Conservation (phyloP, 495 filamentous ascomycete genomes). For the Hyaloscypha variabilis region DNA sequence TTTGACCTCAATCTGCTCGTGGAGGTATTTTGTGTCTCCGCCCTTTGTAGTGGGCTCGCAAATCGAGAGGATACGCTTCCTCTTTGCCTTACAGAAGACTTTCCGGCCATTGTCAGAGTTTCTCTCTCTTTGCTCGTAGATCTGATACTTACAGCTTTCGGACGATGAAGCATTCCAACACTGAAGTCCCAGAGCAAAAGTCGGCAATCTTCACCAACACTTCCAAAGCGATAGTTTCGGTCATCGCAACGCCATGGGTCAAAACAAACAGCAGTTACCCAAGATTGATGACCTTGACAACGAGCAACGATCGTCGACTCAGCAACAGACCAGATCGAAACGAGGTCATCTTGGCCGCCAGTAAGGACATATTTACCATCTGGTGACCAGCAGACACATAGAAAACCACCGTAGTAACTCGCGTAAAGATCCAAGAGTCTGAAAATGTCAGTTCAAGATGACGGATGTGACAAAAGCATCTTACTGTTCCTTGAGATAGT, state of each 20-base stretch:
- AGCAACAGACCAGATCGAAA: conserved; percentile 89
- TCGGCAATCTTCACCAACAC: conserved; percentile 90
- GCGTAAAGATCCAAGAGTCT: conserved; percentile 84
- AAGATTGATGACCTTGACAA: conserved; percentile 92
- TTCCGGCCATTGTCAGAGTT: conserved; percentile 12
- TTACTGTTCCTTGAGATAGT: conserved; percentile 89
- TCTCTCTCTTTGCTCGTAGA: conserved; percentile 4
- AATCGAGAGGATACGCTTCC: conserved; percentile 61
- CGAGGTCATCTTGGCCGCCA: conserved; percentile 92
- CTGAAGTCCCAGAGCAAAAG: conserved; percentile 96
- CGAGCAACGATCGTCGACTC: conserved; percentile 86
- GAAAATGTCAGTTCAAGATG: conserved; percentile 13
- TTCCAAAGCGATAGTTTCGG: conserved; percentile 91
- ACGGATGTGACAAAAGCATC: conserved; percentile 32
- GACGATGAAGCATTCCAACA: conserved; percentile 92
- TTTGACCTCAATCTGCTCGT: conserved; percentile 65
- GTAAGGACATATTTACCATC: conserved; percentile 96
- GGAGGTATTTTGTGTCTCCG: conserved; percentile 52
- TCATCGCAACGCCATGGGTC: conserved; percentile 97
- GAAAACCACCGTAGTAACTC: conserved; percentile 90
- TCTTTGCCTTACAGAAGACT: conserved; percentile 58
- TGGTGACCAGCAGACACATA: conserved; percentile 95
- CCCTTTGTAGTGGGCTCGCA: conserved; percentile 45
- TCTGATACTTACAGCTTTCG: conserved; percentile 65
- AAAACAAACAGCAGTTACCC: conserved; percentile 92